Conservation (phyloP, 805 yeast genomes). For the Suhomyces sp. region DNA sequence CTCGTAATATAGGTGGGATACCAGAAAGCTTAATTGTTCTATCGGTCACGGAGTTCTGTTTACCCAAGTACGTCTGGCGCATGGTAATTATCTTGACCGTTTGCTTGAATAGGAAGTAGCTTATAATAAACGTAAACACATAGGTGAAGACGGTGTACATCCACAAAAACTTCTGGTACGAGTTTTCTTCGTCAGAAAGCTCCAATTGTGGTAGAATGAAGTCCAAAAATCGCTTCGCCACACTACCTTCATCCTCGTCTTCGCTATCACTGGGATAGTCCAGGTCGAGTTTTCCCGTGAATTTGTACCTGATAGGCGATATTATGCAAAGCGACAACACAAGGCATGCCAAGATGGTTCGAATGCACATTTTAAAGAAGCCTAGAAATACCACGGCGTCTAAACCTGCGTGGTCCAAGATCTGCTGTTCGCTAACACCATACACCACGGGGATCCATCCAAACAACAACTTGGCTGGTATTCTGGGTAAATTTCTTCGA, state of each 20-base stretch:
- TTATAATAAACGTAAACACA: slow-evolving; percentile 69
- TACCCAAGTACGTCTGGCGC: slow-evolving; percentile 79
- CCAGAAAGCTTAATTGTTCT: slow-evolving; percentile 86
- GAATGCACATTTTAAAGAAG: slow-evolving; percentile 85
- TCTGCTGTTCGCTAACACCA: slow-evolving; percentile 65
- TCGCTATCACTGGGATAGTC: slow-evolving; percentile 24
- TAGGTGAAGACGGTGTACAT: slow-evolving; percentile 85
- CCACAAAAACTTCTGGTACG: slow-evolving; percentile 66
- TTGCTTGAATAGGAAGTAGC: slow-evolving; percentile 59
- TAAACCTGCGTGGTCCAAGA: slow-evolving; percentile 85
- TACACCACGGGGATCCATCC: slow-evolving; percentile 79
- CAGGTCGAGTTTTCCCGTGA: slow-evolving; percentile 71
- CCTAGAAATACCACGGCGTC: slow-evolving; percentile 92
- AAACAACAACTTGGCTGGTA: slow-evolving; percentile 57
- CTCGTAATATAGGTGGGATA: slow-evolving; percentile 77
- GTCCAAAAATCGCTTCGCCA: slow-evolving; percentile 1
- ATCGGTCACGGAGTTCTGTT: slow-evolving; percentile 86
- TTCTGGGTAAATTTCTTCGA: slow-evolving; percentile 52
- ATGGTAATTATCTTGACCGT: slow-evolving; percentile 71
- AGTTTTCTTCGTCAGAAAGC: slow-evolving; percentile 16
- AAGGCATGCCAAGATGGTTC: slow-evolving; percentile 60
- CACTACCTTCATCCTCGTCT: slow-evolving; percentile 13
- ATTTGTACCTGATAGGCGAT: slow-evolving; percentile 80
- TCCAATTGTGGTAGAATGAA: not conserved
- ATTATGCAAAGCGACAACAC: slow-evolving; percentile 70